Base-by-base conservation (phyloP, 768 basidiomycete species). In the Dacryopinax spathularia region DNA sequence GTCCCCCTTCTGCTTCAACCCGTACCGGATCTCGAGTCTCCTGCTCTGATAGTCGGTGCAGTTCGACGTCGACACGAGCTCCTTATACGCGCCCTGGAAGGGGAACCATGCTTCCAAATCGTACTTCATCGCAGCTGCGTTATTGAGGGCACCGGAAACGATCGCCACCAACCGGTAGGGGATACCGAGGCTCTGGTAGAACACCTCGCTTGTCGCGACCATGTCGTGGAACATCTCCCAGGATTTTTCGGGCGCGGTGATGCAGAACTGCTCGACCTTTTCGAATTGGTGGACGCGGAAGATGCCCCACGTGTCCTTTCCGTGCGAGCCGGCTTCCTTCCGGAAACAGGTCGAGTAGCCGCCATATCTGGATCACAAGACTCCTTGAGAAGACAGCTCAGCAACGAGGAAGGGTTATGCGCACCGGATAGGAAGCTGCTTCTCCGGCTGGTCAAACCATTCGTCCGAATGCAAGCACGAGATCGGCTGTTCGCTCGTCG, bases 241-340 rank as follows among this genome's bases (percentile, higher is more conserved):
- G 72, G 93, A 95, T 73, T 91, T 88, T 68, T 89, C 87, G 0
- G 96, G 94, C 27, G 91, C 88, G 6, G 95, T 97, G 69, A 99
- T 82, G 77, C 88, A 86, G 76, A 98, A 98, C 79, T 80, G 80
- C 73, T 99, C 96, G 61, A 99, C 83, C 79, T 99, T 99, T 77
- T 99, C 96, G 68, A 99, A 99, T 75, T 99, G 96, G 73, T 99
- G 96, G 62, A 99, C 95, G 25, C 96, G 90, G 85, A 99, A 99
- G 75, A 98, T 97, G 64, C 96, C 96, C 93, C 96, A 97, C 81
- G 95, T 97, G 69, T 99, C 96, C 63, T 92, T 87, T 2, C 96
- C 96, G 7, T 92, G 92, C 1, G 92, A 89, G 34, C 96, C 96
- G 1, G 96, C 96, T 77, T 99, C 96, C 77, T 98, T 98, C 31